Evolutionary conservation across 2,329 filamentous ascomycete species (phyloP).

Genomic region (Pezicula radicicola): DNA sequence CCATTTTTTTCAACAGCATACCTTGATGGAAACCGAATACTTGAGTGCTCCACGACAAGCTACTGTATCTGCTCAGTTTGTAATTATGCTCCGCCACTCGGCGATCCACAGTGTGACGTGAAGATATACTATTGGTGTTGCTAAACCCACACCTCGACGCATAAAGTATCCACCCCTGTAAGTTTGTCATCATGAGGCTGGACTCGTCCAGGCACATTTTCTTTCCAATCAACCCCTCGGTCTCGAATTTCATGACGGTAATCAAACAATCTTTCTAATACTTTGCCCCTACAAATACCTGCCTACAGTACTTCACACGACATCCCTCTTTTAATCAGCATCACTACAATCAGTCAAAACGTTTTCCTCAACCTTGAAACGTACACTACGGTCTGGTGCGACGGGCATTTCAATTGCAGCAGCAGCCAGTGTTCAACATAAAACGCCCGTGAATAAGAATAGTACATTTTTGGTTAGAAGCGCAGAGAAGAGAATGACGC

Average conservation of each 20-base stretch:
- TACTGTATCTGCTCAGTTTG: no score
- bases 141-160: background rate
- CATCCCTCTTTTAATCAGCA: background rate
- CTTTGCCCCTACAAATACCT: background rate
- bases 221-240: constrained; percentile 25
- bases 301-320: background rate
- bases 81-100: no score
- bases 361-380: constrained; percentile 82
- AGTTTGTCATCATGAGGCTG: constrained; percentile 18
- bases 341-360: constrained; percentile 64
- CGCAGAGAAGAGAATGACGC: constrained; percentile 61
- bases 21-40: no score
- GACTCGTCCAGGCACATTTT: constrained; percentile 33
- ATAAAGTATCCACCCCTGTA: no score
- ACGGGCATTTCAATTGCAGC: constrained; percentile 72
- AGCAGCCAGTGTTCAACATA: constrained; percentile 61
- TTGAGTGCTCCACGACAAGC: no score
- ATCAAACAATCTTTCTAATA: background rate
- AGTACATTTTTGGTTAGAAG: constrained; percentile 22
- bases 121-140: background rate
- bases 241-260: background rate
- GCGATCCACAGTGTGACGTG: background rate
- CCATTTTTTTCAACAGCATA: no score
- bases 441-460: constrained; percentile 35
- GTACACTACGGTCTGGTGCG: constrained; percentile 72